A percentile compares a stretch with the other conserved stretches of the same genome.
Conservation (phyloP, 2,329 filamentous ascomycete genomes). For the Nothophaeocryptopus gaeumannii region DNA sequence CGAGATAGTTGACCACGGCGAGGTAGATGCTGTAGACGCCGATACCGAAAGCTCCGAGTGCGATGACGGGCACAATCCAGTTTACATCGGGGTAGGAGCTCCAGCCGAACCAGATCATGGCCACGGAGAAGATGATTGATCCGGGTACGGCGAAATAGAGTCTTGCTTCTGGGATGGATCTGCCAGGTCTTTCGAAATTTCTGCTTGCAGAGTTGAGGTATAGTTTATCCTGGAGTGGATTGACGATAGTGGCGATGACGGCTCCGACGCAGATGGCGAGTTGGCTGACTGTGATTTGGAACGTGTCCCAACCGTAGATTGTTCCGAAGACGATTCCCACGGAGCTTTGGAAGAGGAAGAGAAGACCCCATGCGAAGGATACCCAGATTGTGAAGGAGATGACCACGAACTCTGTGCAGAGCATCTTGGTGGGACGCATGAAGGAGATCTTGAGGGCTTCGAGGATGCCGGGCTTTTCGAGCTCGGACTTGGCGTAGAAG, state of each 20-base stretch:
- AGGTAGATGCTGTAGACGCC: conserved; percentile 52
- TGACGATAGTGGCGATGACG: conserved; percentile 37
- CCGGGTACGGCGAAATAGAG: conserved; percentile 42
- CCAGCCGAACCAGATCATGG: conserved; percentile 50
- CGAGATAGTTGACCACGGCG: conserved; percentile 49
- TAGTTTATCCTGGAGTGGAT: conserved; percentile 39
- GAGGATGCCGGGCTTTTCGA: conserved; percentile 20
- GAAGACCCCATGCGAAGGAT: conserved; percentile 41
- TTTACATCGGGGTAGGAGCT: conserved; percentile 43
- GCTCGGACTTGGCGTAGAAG: conserved; percentile 26
- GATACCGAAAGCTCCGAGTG: conserved; percentile 50
- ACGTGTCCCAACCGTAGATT: conserved; percentile 38
- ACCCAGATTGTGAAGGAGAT: conserved; percentile 42
- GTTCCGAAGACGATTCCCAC: conserved; percentile 40
- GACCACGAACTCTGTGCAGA: conserved; percentile 27
- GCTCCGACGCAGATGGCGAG: conserved; percentile 43
- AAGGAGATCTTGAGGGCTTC: conserved; percentile 28
- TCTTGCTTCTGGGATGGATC: conserved; percentile 40
- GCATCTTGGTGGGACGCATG: conserved; percentile 30
- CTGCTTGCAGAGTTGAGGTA: conserved; percentile 36
- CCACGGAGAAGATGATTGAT: conserved; percentile 44
- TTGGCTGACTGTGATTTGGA: conserved; percentile 42
- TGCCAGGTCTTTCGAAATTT: conserved; percentile 28
- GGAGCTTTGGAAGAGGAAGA: conserved; percentile 47
- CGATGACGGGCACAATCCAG: conserved; percentile 49